Evolutionary conservation across 345 rosid genomes (phyloP).

Genomic region (Erodium maritimum): DNA sequence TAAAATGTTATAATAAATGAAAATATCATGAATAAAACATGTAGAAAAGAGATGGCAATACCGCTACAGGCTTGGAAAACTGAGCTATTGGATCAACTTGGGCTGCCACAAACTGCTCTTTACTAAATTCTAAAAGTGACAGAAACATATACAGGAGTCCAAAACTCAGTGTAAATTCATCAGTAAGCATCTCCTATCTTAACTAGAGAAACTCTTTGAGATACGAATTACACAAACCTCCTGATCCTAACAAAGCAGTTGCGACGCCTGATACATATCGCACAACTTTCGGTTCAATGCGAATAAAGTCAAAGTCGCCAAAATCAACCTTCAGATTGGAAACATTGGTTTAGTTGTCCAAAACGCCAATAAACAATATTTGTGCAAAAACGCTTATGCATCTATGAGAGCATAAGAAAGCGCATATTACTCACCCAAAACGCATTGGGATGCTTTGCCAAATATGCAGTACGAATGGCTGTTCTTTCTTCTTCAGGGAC

Average conservation of each 20-base stretch:
- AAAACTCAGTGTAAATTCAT: neutral
- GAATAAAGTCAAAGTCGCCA: conserved; percentile 83
- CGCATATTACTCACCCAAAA: conserved; percentile 55
- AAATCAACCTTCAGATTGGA: conserved; percentile 71
- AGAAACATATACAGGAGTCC: neutral
- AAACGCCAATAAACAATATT: conserved; percentile 2
- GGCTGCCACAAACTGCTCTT: conserved; percentile 52
- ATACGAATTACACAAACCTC: conserved; percentile 45
- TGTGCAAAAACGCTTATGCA: conserved; percentile 1
- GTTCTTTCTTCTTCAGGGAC: conserved; percentile 51
- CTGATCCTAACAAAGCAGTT: conserved; percentile 85
- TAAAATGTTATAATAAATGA: neutral
- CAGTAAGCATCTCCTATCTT: neutral
- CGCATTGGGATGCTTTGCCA: conserved; percentile 84
- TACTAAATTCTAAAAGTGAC: conserved; percentile 48
- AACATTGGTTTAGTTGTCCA: conserved; percentile 12
- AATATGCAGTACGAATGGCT: conserved; percentile 58
- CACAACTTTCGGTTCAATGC: conserved; percentile 67
- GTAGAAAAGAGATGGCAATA: conserved; percentile 16
- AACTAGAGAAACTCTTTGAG: neutral
- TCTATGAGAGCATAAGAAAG: conserved; percentile 7
- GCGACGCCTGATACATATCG: conserved; percentile 86
- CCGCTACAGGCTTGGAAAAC: conserved; percentile 78
- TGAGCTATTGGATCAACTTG: conserved; percentile 83
- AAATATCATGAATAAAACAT: neutral